Percentiles rank a stretch among this genome's conserved stretches.
phyloP scores from a whole-genome alignment of 108 stramenopile species.

The Cyclotella cryptica region DNA sequence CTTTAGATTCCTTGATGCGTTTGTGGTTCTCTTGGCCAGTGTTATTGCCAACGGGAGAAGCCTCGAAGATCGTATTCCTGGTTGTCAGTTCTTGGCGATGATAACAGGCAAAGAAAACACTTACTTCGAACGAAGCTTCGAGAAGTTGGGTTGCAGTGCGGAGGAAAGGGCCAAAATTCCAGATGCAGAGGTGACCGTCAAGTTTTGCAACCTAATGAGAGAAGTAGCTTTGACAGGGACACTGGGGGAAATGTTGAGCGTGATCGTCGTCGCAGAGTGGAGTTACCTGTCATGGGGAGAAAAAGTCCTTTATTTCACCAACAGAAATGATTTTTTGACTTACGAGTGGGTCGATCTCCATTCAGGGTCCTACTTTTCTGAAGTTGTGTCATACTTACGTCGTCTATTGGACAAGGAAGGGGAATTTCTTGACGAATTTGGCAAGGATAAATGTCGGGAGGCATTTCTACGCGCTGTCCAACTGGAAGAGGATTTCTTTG shows the following conservation, averaged over 20 bases:
- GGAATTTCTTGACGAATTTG: conserved; percentile 39
- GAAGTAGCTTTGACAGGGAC: conserved; percentile 54
- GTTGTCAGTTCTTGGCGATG: conserved; percentile 69
- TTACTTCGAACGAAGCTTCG: conserved; percentile 69
- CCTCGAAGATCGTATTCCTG: conserved; percentile 69
- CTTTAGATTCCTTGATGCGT: conserved; percentile 73
- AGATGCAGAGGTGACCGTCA: conserved; percentile 49
- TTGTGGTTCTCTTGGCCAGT: conserved; percentile 60
- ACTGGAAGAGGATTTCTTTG: conserved; percentile 76
- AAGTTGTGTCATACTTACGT: conserved; percentile 66
- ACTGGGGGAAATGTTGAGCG: conserved; percentile 70
- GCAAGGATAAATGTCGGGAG: conserved; percentile 33
- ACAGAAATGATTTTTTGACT: conserved; percentile 57
- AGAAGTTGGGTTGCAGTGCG: conserved; percentile 42
- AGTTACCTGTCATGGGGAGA: conserved; percentile 72
- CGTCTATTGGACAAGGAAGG: conserved; percentile 68
- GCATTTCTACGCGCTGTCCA: conserved; percentile 67
- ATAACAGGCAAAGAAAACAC: conserved; percentile 78
- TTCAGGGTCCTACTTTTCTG: conserved; percentile 59
- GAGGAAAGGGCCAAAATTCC: conserved; percentile 56
- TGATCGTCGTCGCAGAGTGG: conserved; percentile 79
- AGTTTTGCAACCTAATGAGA: conserved; percentile 59
- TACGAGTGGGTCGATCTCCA: conserved; percentile 82
- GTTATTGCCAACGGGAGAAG: conserved; percentile 59
- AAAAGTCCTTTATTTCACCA: conserved; percentile 41